Evolutionary conservation across 2,329 filamentous ascomycete genomes (phyloP), one percentile per base, ranked within the genome.

Genomic region (Capronia epimyces): DNA sequence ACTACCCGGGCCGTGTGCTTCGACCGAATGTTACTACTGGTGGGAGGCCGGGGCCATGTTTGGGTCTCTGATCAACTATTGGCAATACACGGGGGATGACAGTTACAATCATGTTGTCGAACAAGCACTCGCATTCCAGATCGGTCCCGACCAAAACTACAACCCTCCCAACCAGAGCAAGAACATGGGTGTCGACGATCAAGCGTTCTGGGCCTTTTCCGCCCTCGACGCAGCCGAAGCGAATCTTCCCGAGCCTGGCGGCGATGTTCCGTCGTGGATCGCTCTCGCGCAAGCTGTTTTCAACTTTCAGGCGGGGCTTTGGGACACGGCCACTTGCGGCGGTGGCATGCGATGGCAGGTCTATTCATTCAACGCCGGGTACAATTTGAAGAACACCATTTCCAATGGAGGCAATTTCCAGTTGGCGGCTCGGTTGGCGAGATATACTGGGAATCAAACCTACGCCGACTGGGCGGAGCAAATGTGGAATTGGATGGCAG

Each of bases 261-360:
- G 67, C 55, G 69, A 65, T 64, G 67, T 62, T 43, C 81, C 84
- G 1, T 80, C 83, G 54, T 94, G 85, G 84, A 73, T 90, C 8
- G 79, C 83, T 9, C 74, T 91, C 24, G 83, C 78, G 1, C 83
- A 87, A 66, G 83, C 82, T 10, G 84, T 88, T 6, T 93, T 89
- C 68, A 88, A 90, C 70, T 80, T 84, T 50, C 87, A 87, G 64
- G 79, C 79, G 1, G 68, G 67, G 12, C 78, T 87, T 18, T 90
- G 86, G 83, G 83, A 90, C 58, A 70, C 67, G 10, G 63, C 69
- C 0, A 74, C 71, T 1, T 93, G 88, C 67, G 72, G 70, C 39
- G 88, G 88, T 43, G 88, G 88, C 7, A 70, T 94, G 57, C 78
- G 84, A 54, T 94, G 88, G 88, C 87, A 93, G 69, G 85, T 93